phyloP scores from a whole-genome alignment of 2,329 filamentous ascomycete species.

The Microascus cirrosus region DNA sequence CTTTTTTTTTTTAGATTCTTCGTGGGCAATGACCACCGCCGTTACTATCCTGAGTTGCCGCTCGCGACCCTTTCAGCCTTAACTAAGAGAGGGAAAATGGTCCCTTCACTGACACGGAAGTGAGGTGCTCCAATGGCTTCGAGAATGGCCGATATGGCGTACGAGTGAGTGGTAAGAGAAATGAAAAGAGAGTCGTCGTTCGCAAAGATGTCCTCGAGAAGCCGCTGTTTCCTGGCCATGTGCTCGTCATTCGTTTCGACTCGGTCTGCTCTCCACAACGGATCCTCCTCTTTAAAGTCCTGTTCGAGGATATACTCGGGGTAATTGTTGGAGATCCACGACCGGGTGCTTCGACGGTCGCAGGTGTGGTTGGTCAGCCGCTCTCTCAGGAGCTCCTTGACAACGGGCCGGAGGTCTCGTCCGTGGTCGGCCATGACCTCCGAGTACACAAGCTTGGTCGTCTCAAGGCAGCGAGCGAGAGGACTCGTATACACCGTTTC shows the following conservation, averaged over 20 bases:
- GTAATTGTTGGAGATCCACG: constrained; percentile 36
- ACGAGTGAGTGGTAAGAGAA: constrained; percentile 38
- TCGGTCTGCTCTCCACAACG: constrained; percentile 37
- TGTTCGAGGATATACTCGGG: constrained; percentile 39
- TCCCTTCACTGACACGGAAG: too few relatives aligned
- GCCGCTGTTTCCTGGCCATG: constrained; percentile 25
- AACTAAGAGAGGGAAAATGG: not conserved
- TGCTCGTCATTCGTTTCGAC: constrained; percentile 40
- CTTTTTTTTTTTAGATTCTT: not conserved
- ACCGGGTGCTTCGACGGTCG: constrained; percentile 38
- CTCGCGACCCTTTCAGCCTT: not conserved
- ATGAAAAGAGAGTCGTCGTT: constrained; percentile 25
- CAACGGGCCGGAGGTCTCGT: constrained; percentile 31
- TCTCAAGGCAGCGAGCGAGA: too few relatives aligned
- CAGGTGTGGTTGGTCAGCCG: constrained; percentile 50
- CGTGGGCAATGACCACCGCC: not conserved
- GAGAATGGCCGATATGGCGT: constrained; percentile 24
- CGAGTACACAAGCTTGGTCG: too few relatives aligned
- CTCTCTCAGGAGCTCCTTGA: constrained; percentile 50
- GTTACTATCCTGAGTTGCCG: not conserved
- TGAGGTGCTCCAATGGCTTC: too few relatives aligned
- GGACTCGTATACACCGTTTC: too few relatives aligned
- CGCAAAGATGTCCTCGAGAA: constrained; percentile 35
- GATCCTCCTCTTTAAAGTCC: constrained; percentile 43
- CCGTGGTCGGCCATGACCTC: too few relatives aligned